Evolutionary conservation across 1,284 basidiomycete species (phyloP), one percentile per base, ranked within the genome.

Genomic region (Trichosporon asahii): DNA sequence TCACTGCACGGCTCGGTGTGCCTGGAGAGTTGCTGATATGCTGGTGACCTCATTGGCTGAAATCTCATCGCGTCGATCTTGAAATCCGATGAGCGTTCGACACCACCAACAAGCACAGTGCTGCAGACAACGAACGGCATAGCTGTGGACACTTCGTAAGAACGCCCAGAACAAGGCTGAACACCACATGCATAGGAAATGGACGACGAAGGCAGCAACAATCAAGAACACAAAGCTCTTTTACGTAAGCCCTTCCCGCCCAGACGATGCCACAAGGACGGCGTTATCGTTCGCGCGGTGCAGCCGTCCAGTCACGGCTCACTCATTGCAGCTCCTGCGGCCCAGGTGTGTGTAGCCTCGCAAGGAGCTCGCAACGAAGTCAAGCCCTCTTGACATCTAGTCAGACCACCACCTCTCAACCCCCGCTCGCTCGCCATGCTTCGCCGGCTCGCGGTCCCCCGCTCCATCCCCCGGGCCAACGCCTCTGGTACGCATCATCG

Each of bases 381-480:
- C 27, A n/a, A 61, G 57, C 57, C 29, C 27, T 61, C 57, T 61
- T 61, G 57, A 61, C 57, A 61, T 61, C 57, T 61, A 61, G 57
- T 21, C 57, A 61, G 57, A 29, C 21, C 57, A 61, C 57, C 27
- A 29, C 57, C 57, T 33, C 57, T n/a, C 29, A 2, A 29, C 29
- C 57, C n/a, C 35, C 57, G 57, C 57, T 61, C 66, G 11, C 31
- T 40, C 69, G 55, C 70, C 67, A 70, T 70, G 70, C 73, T 79
- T 57, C 73, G 75, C 68, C 73, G 75, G 60, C 70, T 79, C 72
- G 76, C 76, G 61, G 73, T 74, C 40, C 35, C 74, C 63, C 72
- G 74, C 65, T 72, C 72, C 61, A 66, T 78, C 70, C 67, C 74
- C 57, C 72, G 76, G 66, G 70, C 69, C 57, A 68, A 64, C 25